A percentile compares a stretch with the other conserved stretches of the same genome.
These are phyloP conservation scores for Marasmius fiardii DNA, from an alignment of 1,284 basidiomycete genomes.

Conservation along the genomic window DNA sequence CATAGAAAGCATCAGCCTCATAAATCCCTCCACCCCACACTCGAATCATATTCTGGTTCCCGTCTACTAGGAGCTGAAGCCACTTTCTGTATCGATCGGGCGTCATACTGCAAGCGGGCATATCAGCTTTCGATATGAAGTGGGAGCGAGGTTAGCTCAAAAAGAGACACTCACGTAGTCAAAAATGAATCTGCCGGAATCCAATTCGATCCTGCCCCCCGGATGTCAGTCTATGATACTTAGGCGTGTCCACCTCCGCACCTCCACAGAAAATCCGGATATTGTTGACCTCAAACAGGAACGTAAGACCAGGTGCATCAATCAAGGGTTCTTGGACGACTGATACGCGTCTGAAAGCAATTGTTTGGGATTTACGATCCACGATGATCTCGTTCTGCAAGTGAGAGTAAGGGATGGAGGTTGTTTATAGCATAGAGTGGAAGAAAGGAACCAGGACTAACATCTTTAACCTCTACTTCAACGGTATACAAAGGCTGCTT, in stretches of 20 bases:
- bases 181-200: constrained; percentile 89
- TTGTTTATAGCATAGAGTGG: too few species aligned
- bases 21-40: constrained; percentile 87
- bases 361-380: constrained; percentile 51
- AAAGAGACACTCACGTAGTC: constrained; percentile 62
- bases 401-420: neutral
- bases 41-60: constrained; percentile 83
- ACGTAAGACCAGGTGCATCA: constrained; percentile 73
- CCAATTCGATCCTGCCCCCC: constrained; percentile 76
- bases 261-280: constrained; percentile 86
- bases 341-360: constrained; percentile 74
- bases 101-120: constrained; percentile 38
- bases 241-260: too few species aligned
- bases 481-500: constrained; percentile 73
- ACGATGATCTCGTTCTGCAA: constrained; percentile 44
- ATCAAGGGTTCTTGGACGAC: constrained; percentile 75
- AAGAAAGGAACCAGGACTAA: constrained; percentile 24
- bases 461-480: constrained; percentile 51
- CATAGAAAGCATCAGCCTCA: constrained; percentile 75
- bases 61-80: constrained; percentile 72
- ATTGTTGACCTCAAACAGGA: constrained; percentile 89
- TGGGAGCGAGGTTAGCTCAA: too few species aligned
- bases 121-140: too few species aligned
- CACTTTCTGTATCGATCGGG: constrained; percentile 62
- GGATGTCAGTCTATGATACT: too few species aligned